Percentiles rank a stretch among this genome's conserved stretches.
Conservation (phyloP, 23 red algal genomes). For the Gracilariopsis chorda region DNA sequence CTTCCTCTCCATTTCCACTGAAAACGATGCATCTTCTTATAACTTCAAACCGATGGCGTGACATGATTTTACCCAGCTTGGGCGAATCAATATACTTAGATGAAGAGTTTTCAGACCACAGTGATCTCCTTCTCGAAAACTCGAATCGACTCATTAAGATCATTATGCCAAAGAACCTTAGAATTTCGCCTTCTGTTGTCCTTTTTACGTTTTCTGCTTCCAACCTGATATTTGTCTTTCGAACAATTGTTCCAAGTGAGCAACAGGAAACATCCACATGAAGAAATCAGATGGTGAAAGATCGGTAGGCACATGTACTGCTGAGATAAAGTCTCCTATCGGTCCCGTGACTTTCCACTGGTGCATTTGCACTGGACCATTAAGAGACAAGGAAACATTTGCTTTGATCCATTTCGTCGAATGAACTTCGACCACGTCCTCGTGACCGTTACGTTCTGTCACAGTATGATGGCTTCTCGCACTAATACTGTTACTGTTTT, state of each 20-base stretch:
- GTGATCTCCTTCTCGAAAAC: neutral
- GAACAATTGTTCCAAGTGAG: neutral
- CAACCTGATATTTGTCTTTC: neutral
- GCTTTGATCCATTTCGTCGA: neutral
- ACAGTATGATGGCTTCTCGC: neutral
- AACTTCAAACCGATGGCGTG: too few species aligned
- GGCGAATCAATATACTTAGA: too few species aligned
- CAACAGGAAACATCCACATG: slow-evolving; percentile 3
- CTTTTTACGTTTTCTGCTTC: neutral
- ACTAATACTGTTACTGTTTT: neutral
- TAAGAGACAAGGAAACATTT: neutral
- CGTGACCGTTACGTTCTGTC: neutral
- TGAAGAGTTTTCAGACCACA: neutral
- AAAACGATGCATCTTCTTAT: too few species aligned
- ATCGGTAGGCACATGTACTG: neutral
- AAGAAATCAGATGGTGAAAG: neutral
- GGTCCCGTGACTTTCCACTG: neutral
- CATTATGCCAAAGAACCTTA: neutral
- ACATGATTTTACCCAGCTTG: too few species aligned
- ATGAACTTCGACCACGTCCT: too few species aligned
- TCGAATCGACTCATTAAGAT: neutral
- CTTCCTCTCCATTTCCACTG: too few species aligned
- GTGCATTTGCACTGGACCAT: neutral
- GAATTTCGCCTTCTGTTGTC: neutral
- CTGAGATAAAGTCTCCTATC: neutral